phyloP scores from a whole-genome alignment of 1,284 basidiomycete species.

The Hortiboletus rubellus region DNA sequence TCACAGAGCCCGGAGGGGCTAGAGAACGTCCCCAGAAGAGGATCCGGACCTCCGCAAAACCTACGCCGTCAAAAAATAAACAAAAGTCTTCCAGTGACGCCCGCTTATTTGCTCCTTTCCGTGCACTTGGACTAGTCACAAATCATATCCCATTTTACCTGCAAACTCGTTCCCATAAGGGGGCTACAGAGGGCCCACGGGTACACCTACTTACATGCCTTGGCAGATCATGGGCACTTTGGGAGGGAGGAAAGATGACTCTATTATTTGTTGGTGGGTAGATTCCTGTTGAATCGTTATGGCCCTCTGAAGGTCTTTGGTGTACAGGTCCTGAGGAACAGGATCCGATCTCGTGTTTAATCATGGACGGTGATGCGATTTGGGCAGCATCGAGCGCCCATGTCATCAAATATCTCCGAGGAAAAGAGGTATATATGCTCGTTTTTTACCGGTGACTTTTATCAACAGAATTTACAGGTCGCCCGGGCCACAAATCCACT shows the following conservation, averaged over 20 bases:
- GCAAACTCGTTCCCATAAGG: slow-evolving; percentile 86
- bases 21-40: slow-evolving; percentile 27
- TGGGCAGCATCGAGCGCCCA: slow-evolving; percentile 76
- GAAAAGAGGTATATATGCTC: slow-evolving; percentile 70
- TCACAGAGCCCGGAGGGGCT: slow-evolving; percentile 11
- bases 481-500: slow-evolving; percentile 62
- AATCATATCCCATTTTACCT: slow-evolving; percentile 90
- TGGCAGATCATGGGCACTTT: slow-evolving; percentile 92
- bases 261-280: slow-evolving; percentile 88
- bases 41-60: slow-evolving; percentile 15
- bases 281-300: not conserved
- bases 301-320: slow-evolving; percentile 1
- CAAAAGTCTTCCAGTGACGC: slow-evolving; percentile 35
- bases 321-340: slow-evolving; percentile 74
- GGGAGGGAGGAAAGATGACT: slow-evolving; percentile 94
- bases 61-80: not conserved
- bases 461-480: slow-evolving; percentile 36
- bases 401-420: slow-evolving; percentile 80
- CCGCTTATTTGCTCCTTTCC: slow-evolving; percentile 90
- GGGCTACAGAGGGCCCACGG: slow-evolving; percentile 78
- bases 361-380: slow-evolving; percentile 84
- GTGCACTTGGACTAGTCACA: slow-evolving; percentile 90
- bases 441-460: not conserved
- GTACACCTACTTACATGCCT: slow-evolving; percentile 87
- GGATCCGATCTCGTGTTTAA: slow-evolving; percentile 73